Evolutionary conservation across 768 basidiomycete species (phyloP), one percentile per base, ranked within the genome.

Genomic region (Trametes punicea): DNA sequence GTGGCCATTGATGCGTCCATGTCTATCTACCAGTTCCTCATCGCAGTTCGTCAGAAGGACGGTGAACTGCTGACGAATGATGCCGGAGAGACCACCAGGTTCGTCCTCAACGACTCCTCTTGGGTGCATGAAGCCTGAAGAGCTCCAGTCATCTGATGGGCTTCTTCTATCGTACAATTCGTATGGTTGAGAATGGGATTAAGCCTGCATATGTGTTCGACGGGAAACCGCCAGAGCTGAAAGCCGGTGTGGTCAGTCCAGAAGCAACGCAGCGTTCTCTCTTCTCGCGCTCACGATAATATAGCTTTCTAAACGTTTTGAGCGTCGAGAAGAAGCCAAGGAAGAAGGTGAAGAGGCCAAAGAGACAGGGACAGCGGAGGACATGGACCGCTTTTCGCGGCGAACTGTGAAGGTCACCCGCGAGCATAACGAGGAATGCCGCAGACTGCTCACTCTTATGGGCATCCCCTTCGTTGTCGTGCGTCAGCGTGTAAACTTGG

Each of bases 201-300:
- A 99, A 99, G 67, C 95, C 96, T 0, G 88, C 88, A 30, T 98
- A 98, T 71, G 93, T 99, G 30, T 99, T 99, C 62, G 97, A 99
- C 71, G 97, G 97, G 20, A 96, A 95, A 71, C 97, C 97, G 2
- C 97, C 97, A 42, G 94, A 98, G 65, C 73, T 99, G 74, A 99
- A 99, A 75, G 87, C 93, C 54, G 93, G 93, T 48, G 94, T 98
- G 66, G 96, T 99, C 66, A 67, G 93, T 87, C 0, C 18, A 15
- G 0, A 36, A 8, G 4, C 27, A 1, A 23, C 10, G 0, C 10
- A 26, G 9, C 25, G 16, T 10, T 13, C 15, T 11, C 1, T 10
- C 18, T 8, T 13, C 13, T 31, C 16, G 4, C 6, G 6, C 40
- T 49, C 40, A 40, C 25, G 6, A 23, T 7, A 2, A 13, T 8